Conservation (phyloP, 2,329 filamentous ascomycete species). For the Cryoendolithus antarcticus region DNA sequence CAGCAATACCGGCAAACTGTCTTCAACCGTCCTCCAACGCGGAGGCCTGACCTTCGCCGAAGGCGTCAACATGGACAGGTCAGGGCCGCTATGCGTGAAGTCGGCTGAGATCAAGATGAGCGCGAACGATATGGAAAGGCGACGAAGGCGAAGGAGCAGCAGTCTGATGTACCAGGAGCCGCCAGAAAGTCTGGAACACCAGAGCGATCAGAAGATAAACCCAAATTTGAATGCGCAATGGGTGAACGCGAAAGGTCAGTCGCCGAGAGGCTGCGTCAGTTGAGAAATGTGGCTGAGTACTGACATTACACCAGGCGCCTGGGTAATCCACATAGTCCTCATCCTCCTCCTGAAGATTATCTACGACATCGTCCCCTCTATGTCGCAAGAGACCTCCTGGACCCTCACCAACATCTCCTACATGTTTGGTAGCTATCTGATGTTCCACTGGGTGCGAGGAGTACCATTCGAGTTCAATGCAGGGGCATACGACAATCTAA, state of each 20-base stretch:
- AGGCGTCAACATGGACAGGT: constrained; percentile 45
- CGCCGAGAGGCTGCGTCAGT: constrained; percentile 4
- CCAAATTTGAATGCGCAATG: constrained; percentile 96
- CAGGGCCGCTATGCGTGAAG: constrained; percentile 17
- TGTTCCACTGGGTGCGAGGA: constrained; percentile 98
- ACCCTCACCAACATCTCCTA: constrained; percentile 97
- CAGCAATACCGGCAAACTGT: constrained; percentile 83
- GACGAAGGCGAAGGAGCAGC: constrained; percentile 81
- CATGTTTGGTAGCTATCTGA: constrained; percentile 97
- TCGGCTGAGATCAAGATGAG: constrained; percentile 32
- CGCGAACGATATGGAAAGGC: constrained; percentile 43
- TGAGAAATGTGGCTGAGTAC: constrained; percentile 4
- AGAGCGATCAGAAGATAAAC: constrained; percentile 87
- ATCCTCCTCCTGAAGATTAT: constrained; percentile 89
- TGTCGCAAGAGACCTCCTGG: constrained; percentile 97
- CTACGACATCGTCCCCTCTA: constrained; percentile 89
- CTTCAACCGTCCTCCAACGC: constrained; percentile 78
- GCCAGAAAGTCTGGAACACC: constrained; percentile 89
- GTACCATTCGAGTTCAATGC: constrained; percentile 98
- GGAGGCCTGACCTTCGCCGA: constrained; percentile 79
- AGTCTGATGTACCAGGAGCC: constrained; percentile 98
- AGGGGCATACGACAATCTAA: constrained; percentile 96
- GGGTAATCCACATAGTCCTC: constrained; percentile 92
- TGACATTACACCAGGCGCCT: constrained; percentile 56
- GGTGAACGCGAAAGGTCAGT: constrained; percentile 93